Base-by-base conservation (phyloP, 2,329 filamentous ascomycete species). In the Fusarium compactum region DNA sequence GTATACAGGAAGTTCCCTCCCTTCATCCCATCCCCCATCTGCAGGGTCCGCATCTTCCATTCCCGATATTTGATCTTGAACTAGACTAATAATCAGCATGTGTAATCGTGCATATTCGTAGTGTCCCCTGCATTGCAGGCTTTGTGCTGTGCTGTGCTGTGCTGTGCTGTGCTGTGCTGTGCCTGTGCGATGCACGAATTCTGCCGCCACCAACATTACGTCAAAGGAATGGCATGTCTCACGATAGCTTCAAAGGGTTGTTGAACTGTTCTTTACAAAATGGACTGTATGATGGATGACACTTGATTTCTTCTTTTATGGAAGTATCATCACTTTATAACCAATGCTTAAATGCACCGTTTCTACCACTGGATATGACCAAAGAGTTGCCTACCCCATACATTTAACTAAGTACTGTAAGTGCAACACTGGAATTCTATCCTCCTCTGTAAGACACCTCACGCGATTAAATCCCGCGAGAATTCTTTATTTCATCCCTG, bases 211-310 rank as follows among this genome's bases (percentile, higher is more conserved):
- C 25, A 46, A 47, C 45, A 34, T 55, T 53, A 47, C 40, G 43
- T 58, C 64, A 69, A 69, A 58, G 68, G 64, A 62, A 70, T 71
- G 68, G 30, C 34, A 44, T 69, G 68, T 71, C 64, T 70, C 32
- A 54, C 46, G 55, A 64, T 55, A 59, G 54, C 63, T 68, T 56
- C 58, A 48, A 61, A 64, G 40, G 47, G 10, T 44, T 53, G 27
- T 18, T 29, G 55, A 61, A 43, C 43, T 27, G 14, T 53, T 29
- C 25, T 18, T 32, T n/a, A n/a, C n/a, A n/a, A 20, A 30, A 16
- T 25, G 41, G 58, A 58, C 22, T 41, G 22, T 25, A 53, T 30
- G 44, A 9, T 12, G 14, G 11, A 27, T 16, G 20, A 38, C 34
- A 14, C 46, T 20, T 46, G 15, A 38, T 41, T 10, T 15, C 45